Percentiles rank a stretch among this genome's conserved stretches.
These are phyloP conservation scores for Globisporangium mamillatum DNA, from an alignment of 352 stramenopile species.

Conservation along the genomic window DNA sequence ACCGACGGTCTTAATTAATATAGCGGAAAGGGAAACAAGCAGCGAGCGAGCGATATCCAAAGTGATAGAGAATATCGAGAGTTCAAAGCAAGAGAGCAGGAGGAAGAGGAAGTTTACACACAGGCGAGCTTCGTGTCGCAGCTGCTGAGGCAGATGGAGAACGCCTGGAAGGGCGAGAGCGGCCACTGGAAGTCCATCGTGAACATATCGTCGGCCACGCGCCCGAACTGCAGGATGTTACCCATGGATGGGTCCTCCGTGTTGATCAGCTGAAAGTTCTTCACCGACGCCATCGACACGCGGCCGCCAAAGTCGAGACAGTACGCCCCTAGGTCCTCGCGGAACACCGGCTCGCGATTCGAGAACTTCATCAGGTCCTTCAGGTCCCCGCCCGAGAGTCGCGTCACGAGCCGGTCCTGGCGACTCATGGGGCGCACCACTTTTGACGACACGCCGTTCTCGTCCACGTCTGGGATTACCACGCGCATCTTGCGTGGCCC, in stretches of 20 bases:
- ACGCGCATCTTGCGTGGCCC: constrained; percentile 86
- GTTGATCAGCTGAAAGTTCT: constrained; percentile 90
- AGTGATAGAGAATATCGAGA: not conserved
- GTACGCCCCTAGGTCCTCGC: constrained; percentile 83
- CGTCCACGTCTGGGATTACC: constrained; percentile 76
- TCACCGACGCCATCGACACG: constrained; percentile 22
- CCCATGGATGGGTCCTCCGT: constrained; percentile 80
- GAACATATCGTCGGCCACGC: constrained; percentile 89
- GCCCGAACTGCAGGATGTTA: constrained; percentile 87
- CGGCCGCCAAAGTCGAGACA: constrained; percentile 24
- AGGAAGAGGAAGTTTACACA: constrained; percentile 38
- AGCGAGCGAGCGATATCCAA: not conserved
- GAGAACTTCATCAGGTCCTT: constrained; percentile 87
- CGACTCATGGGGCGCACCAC: constrained; percentile 84
- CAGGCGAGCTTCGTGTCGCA: constrained; percentile 89
- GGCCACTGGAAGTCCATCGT: constrained; percentile 91
- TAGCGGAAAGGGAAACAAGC: not conserved
- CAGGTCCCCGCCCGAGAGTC: constrained; percentile 63
- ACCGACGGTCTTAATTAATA: constrained; percentile 1
- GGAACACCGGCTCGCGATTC: constrained; percentile 84
- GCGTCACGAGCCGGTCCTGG: constrained; percentile 78
- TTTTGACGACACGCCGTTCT: constrained; percentile 74
- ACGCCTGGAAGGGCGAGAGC: constrained; percentile 85
- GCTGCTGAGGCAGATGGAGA: constrained; percentile 87
- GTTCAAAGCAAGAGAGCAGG: not conserved